Conservation (phyloP, 2,329 filamentous ascomycete species). For the Xenosphaeropsis pyriputrescens region DNA sequence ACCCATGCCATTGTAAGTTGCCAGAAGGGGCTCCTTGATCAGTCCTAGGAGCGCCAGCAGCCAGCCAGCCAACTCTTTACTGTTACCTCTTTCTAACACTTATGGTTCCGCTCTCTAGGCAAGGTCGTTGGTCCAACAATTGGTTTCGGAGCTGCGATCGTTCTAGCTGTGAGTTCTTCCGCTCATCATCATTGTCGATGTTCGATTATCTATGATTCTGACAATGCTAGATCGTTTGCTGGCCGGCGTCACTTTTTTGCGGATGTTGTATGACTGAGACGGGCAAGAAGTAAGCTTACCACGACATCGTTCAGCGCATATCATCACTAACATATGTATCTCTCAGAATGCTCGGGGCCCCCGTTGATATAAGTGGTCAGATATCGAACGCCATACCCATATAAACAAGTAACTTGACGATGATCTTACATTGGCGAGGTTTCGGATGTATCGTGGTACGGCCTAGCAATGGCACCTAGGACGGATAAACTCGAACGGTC, state of each 20-base stretch:
- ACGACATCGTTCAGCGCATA: background rate
- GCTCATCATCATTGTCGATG: conserved; percentile 1
- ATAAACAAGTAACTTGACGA: conserved; percentile 9
- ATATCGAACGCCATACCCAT: conserved; percentile 33
- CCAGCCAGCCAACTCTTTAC: background rate
- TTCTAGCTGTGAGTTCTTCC: conserved; percentile 29
- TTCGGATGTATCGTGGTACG: too few species aligned
- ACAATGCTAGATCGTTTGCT: conserved; percentile 30
- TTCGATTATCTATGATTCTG: background rate
- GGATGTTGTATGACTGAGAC: conserved; percentile 38
- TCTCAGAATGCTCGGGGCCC: conserved; percentile 31
- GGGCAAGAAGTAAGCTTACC: conserved; percentile 31
- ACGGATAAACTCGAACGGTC: too few species aligned
- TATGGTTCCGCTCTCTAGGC: background rate
- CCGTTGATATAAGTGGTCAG: conserved; percentile 33
- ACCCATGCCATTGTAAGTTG: conserved; percentile 34
- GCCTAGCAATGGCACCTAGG: too few species aligned
- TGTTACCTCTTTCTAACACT: background rate
- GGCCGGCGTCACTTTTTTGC: conserved; percentile 37
- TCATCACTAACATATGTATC: background rate
- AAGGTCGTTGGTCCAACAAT: conserved; percentile 37
- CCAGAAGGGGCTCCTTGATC: too few species aligned
- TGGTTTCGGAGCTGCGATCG: conserved; percentile 27
- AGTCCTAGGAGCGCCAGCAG: too few species aligned
- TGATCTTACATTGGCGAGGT: background rate